Conservation (phyloP, 257 asterid genomes). For the Striga asiatica region DNA sequence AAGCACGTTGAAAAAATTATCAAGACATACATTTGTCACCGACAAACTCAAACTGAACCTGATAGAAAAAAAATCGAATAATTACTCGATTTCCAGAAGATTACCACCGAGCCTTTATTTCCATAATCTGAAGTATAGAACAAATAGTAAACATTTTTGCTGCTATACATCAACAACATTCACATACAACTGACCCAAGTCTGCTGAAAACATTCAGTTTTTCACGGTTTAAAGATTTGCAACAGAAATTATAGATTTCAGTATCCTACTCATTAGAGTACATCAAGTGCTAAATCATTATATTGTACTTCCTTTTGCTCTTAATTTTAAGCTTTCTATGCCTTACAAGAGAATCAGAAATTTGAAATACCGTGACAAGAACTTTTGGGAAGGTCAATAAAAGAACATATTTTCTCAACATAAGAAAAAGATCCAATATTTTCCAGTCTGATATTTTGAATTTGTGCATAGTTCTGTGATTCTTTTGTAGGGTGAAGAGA, state of each 20-base stretch:
- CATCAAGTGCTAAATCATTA: neutral
- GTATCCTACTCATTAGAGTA: neutral
- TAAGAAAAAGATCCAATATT: neutral
- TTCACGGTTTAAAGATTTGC: neutral
- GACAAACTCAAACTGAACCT: too few relatives aligned
- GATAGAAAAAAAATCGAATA: too few relatives aligned
- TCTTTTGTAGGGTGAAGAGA: slow-evolving; percentile 14
- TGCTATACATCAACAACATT: too few relatives aligned
- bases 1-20: too few relatives aligned
- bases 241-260: too few relatives aligned
- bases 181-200: too few relatives aligned
- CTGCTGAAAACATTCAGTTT: too few relatives aligned
- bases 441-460: neutral
- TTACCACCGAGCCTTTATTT: too few relatives aligned
- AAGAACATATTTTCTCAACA: neutral
- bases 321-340: neutral
- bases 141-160: too few relatives aligned
- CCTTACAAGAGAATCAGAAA: neutral
- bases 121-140: too few relatives aligned
- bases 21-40: too few relatives aligned
- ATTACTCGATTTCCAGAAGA: too few relatives aligned
- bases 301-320: neutral
- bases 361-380: neutral
- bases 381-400: neutral
- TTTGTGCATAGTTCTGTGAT: slow-evolving; percentile 6